These are phyloP conservation scores for Eutypella sp. DNA, from an alignment of 2,329 filamentous ascomycete species.

Conservation along the genomic window DNA sequence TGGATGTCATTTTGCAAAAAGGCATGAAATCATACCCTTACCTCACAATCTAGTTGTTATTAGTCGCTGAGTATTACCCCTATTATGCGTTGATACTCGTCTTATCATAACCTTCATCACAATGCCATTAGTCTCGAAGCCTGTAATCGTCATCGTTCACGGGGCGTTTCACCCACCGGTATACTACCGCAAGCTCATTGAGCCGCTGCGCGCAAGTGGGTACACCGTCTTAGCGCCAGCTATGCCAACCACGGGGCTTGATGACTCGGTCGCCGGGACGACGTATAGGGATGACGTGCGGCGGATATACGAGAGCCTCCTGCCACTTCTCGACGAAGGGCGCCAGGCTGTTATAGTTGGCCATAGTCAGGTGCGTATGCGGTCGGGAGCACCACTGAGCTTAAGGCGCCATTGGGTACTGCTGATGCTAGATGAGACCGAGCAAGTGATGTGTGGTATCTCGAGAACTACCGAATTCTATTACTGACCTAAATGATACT, in stretches of 20 bases:
- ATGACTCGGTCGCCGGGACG: conserved; percentile 18
- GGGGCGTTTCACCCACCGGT: conserved; percentile 16
- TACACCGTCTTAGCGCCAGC: conserved; percentile 13
- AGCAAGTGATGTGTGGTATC: too few relatives aligned
- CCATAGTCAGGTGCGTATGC: conserved; percentile 26
- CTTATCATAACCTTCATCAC: neutral
- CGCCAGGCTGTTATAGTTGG: conserved; percentile 18
- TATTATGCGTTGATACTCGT: too few relatives aligned
- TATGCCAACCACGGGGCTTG: conserved; percentile 11
- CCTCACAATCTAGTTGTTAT: too few relatives aligned
- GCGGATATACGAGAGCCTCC: conserved; percentile 12
- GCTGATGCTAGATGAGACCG: too few relatives aligned
- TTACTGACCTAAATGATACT: neutral
- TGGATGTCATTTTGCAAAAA: too few relatives aligned
- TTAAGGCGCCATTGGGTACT: too few relatives aligned
- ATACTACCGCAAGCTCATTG: conserved; percentile 16
- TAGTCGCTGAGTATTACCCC: too few relatives aligned
- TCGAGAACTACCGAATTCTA: too few relatives aligned
- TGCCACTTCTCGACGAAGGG: conserved; percentile 16
- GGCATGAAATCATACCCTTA: too few relatives aligned
- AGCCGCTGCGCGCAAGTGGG: conserved; percentile 12
- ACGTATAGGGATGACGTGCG: conserved; percentile 19
- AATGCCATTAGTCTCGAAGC: conserved; percentile 4
- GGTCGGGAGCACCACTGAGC: neutral
- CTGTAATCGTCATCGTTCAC: conserved; percentile 18